Evolutionary conservation across 129 eudicot genomes (phyloP).

Genomic region (Daucus carota): DNA sequence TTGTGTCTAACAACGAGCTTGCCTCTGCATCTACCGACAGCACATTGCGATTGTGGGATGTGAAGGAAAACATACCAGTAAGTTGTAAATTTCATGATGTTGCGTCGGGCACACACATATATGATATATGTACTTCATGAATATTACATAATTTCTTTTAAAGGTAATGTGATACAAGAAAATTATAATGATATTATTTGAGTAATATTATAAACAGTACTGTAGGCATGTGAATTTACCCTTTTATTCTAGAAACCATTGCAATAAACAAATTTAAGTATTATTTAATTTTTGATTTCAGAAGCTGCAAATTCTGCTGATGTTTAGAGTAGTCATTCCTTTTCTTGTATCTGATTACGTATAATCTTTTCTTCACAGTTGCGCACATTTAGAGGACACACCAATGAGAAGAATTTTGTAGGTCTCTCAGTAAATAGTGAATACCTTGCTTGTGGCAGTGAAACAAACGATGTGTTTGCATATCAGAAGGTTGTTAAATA

Average conservation of each 20-base stretch:
- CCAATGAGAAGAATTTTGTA: constrained; percentile 82
- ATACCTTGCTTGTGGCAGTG: constrained; percentile 85
- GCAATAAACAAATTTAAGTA: background rate
- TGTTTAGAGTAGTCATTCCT: background rate
- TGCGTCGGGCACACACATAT: background rate
- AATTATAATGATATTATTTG: too few species aligned
- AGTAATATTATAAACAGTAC: too few species aligned
- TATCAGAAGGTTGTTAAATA: constrained; percentile 64
- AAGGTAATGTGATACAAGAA: too few species aligned
- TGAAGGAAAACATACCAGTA: constrained; percentile 72
- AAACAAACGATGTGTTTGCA: constrained; percentile 75
- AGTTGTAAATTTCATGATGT: constrained; percentile 16
- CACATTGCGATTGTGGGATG: constrained; percentile 95
- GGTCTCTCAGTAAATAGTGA: constrained; percentile 72
- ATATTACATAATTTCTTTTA: background rate
- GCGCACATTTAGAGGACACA: constrained; percentile 74
- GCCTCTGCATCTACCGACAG: constrained; percentile 99
- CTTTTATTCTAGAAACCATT: too few species aligned
- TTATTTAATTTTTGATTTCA: background rate
- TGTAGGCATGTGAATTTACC: too few species aligned
- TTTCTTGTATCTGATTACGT: background rate
- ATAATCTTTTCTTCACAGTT: constrained; percentile 28
- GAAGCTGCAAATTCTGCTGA: background rate
- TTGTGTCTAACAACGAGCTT: constrained; percentile 74
- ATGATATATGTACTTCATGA: background rate